Evolutionary conservation across 2,329 filamentous ascomycete species (phyloP), one percentile per base, ranked within the genome.

Genomic region (Didymella sp.): DNA sequence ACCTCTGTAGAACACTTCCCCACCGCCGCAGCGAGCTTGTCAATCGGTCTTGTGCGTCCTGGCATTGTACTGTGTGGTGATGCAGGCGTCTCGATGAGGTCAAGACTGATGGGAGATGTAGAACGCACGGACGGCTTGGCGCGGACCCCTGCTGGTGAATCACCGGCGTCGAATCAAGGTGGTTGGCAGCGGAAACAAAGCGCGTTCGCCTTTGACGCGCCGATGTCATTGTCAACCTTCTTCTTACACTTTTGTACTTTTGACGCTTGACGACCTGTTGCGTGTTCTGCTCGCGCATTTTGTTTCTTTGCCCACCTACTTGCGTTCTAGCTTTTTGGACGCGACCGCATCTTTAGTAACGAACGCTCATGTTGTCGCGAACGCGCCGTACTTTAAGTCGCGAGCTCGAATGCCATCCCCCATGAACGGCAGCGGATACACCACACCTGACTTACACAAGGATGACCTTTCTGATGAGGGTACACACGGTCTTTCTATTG

Each of bases 1-100:
- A 89, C 88, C 80, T 91, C 87, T 47, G 80, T 77, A 7, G 86
- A 84, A 75, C 88, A 91, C 75, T 88, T 87, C 15, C 83, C 84
- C 15, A 84, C 82, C 1, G 87, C 87, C 60, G 84, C 80, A 15
- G 87, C 88, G 68, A 91, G 84, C 63, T 87, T 89, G 70, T 90
- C 86, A 61, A 91, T 85, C 21, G 88, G 88, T 59, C 87, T 80
- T 56, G 81, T 84, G 61, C 82, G 66, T 35, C 57, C 66, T 6
- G 72, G 68, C 72, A 75, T 75, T 12, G 41, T 64, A 52, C 24
- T 53, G 42, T 59, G 56, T 43, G n/a, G 21, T 52, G 47, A 52
- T 48, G 43, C 54, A 47, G 27, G 24, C 17, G 38, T 44, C 38
- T 48, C 38, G 42, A 62, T 62, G 56, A 59, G 47, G 51, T 56